Evolutionary conservation across 2,329 filamentous ascomycete species (phyloP).

Genomic region (Colletotrichum echinochloae): DNA sequence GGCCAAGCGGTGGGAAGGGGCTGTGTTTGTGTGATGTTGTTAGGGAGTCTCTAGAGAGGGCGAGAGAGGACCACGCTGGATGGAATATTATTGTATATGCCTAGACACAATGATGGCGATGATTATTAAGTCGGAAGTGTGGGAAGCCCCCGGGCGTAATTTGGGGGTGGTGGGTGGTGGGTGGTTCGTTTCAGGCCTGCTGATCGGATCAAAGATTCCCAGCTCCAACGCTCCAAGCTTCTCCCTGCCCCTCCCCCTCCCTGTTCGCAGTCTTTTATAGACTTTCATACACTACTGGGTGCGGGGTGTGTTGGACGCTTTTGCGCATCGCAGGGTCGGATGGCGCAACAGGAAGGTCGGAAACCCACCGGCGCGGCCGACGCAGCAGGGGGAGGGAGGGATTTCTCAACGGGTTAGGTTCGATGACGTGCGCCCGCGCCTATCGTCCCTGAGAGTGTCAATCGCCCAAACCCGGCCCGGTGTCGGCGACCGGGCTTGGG

Average conservation of each 20-base stretch:
- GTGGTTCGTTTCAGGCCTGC: constrained; percentile 13
- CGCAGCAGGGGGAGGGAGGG: background rate
- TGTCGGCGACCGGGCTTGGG: constrained; percentile 24
- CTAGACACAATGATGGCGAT: background rate
- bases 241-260: background rate
- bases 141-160: background rate
- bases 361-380: constrained; percentile 29
- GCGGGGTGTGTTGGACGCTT: constrained; percentile 22
- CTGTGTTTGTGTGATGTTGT: background rate
- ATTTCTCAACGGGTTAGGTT: constrained; percentile 9
- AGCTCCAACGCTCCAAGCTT: background rate
- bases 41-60: background rate
- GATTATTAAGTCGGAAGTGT: background rate
- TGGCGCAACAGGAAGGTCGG: constrained; percentile 39
- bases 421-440: too few species aligned
- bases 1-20: background rate
- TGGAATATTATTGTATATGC: background rate
- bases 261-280: constrained; percentile 1
- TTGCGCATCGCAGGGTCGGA: constrained; percentile 36
- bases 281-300: background rate
- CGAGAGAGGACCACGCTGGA: background rate
- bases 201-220: background rate
- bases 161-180: too few species aligned
- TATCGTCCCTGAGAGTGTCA: background rate
- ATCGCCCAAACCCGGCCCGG: constrained; percentile 20